Percentiles rank a stretch among this genome's conserved stretches.
Evolutionary conservation across 2,329 filamentous ascomycete species (phyloP).

Genomic region (Venturia asperata): DNA sequence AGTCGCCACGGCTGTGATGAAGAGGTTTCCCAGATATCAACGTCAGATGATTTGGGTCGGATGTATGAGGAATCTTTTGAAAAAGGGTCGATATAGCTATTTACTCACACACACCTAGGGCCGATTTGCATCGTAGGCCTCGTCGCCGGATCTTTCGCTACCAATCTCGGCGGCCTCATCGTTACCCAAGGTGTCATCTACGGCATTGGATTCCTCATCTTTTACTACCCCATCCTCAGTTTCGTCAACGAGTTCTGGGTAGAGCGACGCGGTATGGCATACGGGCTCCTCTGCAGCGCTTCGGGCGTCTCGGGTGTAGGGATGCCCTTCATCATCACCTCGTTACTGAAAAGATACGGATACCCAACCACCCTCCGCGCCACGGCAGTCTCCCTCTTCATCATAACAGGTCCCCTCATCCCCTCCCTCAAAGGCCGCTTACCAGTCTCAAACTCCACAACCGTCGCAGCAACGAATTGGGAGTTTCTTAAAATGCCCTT

Average conservation of each 20-base stretch:
- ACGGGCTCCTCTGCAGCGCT: constrained; percentile 30
- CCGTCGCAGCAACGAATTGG: constrained; percentile 11
- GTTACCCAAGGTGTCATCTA: constrained; percentile 37
- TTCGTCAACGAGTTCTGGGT: constrained; percentile 40
- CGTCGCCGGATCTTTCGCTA: constrained; percentile 31
- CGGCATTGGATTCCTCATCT: constrained; percentile 35
- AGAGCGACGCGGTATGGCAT: constrained; percentile 34
- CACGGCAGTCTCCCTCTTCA: constrained; percentile 8
- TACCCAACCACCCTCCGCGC: constrained; percentile 19
- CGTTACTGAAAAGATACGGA: constrained; percentile 15
- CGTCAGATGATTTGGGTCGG: constrained; percentile 19
- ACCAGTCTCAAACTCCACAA: neutral
- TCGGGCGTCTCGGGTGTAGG: constrained; percentile 27
- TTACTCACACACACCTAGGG: neutral
- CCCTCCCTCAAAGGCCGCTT: constrained; percentile 4
- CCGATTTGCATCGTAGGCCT: constrained; percentile 26
- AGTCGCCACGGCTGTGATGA: constrained; percentile 14
- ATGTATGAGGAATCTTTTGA: neutral
- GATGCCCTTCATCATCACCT: constrained; percentile 18
- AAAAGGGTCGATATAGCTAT: neutral
- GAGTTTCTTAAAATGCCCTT: constrained; percentile 2
- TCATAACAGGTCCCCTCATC: constrained; percentile 17
- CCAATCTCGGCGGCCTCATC: constrained; percentile 31
- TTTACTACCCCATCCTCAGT: constrained; percentile 34
- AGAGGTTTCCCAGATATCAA: constrained; percentile 14